Evolutionary conservation across 139 green algal species (phyloP).

Genomic region (Limnomonas spitsbergensis): DNA sequence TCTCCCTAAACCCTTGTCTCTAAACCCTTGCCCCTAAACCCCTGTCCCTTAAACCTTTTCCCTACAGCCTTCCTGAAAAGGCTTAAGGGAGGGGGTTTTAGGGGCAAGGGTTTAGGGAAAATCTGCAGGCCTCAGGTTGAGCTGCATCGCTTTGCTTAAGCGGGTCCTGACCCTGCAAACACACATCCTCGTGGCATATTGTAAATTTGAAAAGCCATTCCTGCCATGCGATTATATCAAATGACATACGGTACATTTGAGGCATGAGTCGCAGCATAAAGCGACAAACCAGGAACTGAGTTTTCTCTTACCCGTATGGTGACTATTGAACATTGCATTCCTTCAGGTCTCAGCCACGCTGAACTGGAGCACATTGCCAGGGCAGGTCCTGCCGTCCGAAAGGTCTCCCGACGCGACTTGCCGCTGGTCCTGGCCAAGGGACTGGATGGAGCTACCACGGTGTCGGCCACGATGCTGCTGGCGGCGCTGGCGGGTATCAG

Average conservation of each 20-base stretch:
- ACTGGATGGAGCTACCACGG: constrained; percentile 87
- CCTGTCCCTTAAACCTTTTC: no score
- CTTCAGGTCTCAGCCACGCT: constrained; percentile 26
- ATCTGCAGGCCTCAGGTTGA: no score
- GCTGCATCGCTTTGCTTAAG: no score
- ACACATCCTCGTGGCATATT: no score
- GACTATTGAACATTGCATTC: not conserved
- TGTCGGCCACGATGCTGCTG: constrained; percentile 91
- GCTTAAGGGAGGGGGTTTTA: no score
- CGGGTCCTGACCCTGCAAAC: no score
- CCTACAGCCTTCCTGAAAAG: no score
- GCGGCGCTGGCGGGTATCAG: constrained; percentile 76
- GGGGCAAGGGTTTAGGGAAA: no score
- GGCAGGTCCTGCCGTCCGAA: constrained; percentile 35
- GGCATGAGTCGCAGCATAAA: not conserved
- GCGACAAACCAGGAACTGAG: not conserved
- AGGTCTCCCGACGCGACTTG: constrained; percentile 37
- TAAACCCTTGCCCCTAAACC: no score
- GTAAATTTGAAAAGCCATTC: no score
- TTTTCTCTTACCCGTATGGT: not conserved
- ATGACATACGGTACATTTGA: constrained; percentile 6
- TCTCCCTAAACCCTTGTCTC: no score
- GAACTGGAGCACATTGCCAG: constrained; percentile 67
- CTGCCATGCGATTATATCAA: no score
- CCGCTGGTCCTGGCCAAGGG: constrained; percentile 8